Evolutionary conservation across 495 filamentous ascomycete genomes (phyloP), one percentile per base, ranked within the genome.

Genomic region (Bryoglossum gracile): DNA sequence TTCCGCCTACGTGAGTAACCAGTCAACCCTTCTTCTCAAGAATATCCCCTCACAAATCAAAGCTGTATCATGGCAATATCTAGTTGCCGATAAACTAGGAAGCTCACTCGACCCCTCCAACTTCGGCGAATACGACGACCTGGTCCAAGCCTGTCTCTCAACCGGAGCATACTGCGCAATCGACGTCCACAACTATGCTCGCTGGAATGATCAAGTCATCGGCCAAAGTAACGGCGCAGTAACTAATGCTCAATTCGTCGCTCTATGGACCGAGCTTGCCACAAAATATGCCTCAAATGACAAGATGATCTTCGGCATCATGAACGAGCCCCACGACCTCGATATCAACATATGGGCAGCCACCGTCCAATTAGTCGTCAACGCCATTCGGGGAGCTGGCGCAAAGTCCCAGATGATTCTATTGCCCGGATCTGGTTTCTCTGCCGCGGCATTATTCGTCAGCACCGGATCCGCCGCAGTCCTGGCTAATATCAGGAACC

Each of bases 121-220:
- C 58, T 51, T 74, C 8, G 69, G 55, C 8, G 59, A 66, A 24
- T 82, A 80, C 50, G 70, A 80, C 58, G 61, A 61, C 18, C 59
- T 81, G 21, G 60, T 83, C 21, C 71, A 80, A 55, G 69, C 72
- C 18, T 83, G 79, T 58, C 65, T 82, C 46, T 60, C 49, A 13
- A 70, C 71, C 11, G 74, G 71, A 30, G 74, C 72, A 6, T 52
- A 67, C 41, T 83, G 79, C 58, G 75, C 82, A 58, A 66, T 83
- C 46, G 75, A 80, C 51, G 65, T 70, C 13, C 46, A 48, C 19
- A 48, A 23, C 26, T 40, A 75, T 61, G 77, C 76, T 0, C 68
- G 77, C 34, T 80, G 73, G 72, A 71, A 81, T 51, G 75, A 72
- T 9, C 54, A 57, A 11, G 73, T 80, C 49, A 72, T 81, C 18